Evolutionary conservation across 75 land plant genomes (phyloP).

Genomic region (Pinus taeda): DNA sequence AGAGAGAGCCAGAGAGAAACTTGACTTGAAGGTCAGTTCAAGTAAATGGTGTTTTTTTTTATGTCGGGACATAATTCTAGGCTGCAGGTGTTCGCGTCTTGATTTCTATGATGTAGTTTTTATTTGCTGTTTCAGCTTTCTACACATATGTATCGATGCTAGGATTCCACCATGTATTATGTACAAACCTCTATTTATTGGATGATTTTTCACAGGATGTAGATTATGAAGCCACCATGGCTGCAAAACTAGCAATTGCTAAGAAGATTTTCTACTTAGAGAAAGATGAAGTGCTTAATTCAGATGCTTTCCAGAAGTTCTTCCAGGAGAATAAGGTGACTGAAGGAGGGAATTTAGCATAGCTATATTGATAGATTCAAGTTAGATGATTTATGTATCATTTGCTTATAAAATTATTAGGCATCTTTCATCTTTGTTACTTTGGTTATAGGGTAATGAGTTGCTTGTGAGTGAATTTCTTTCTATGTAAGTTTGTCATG

Average conservation of each 20-base stretch:
- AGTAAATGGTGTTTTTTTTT: not conserved
- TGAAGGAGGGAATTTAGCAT: constrained; percentile 1
- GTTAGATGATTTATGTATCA: not conserved
- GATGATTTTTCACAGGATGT: constrained; percentile 54
- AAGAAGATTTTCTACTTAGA: constrained; percentile 74
- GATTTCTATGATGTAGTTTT: not conserved
- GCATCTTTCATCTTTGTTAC: not conserved
- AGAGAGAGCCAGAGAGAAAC: no score
- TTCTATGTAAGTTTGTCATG: not conserved
- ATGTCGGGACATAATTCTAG: not conserved
- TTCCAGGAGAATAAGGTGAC: constrained; percentile 61
- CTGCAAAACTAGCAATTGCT: constrained; percentile 79
- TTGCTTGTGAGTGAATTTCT: not conserved
- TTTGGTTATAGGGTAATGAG: not conserved
- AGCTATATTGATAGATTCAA: not conserved
- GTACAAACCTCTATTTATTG: not conserved
- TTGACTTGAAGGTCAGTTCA: constrained; percentile 51
- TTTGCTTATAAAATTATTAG: not conserved
- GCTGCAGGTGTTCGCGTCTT: not conserved
- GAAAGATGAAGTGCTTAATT: constrained; percentile 59
- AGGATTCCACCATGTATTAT: no score
- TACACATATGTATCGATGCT: no score
- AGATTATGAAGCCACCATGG: constrained; percentile 94
- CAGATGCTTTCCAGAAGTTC: constrained; percentile 56
- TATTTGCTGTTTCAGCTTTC: not conserved